Evolutionary conservation across 2,329 filamentous ascomycete genomes (phyloP).

Genomic region (Didymella exigua): DNA sequence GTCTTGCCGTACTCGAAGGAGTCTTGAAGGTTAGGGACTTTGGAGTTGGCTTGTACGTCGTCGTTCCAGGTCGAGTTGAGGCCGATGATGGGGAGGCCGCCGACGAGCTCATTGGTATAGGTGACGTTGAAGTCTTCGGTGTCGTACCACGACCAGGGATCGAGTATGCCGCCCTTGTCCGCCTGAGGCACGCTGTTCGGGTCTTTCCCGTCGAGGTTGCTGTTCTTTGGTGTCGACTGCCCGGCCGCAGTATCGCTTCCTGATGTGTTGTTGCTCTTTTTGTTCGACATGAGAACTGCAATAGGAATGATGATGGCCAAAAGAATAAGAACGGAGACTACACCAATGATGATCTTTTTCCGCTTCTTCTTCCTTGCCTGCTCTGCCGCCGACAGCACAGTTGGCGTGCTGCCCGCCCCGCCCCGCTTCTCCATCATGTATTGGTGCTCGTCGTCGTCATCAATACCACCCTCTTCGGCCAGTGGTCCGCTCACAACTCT

Average conservation of each 20-base stretch:
- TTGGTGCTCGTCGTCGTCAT: conserved; percentile 48
- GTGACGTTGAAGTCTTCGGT: conserved; percentile 93
- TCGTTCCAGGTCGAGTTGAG: conserved; percentile 87
- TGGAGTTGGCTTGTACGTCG: conserved; percentile 73
- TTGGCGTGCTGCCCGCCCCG: conserved; percentile 44
- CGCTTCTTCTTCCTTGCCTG: conserved; percentile 48
- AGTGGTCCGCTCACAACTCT: conserved; percentile 55
- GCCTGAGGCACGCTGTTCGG: conserved; percentile 55
- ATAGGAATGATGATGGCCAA: conserved; percentile 56
- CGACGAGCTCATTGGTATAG: conserved; percentile 83
- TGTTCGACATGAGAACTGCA: conserved; percentile 54
- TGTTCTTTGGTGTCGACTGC: conserved; percentile 47
- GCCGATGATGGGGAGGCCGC: conserved; percentile 89
- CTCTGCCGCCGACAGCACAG: conserved; percentile 48
- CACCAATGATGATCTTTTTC: conserved; percentile 60
- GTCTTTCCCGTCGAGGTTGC: conserved; percentile 53
- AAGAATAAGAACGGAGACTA: conserved; percentile 47
- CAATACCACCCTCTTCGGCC: conserved; percentile 53
- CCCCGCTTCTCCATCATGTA: conserved; percentile 51
- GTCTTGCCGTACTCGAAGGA: conserved; percentile 77
- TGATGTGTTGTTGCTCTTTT: conserved; percentile 37
- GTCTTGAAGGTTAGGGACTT: conserved; percentile 78
- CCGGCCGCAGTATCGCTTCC: conserved; percentile 25
- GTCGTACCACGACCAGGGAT: conserved; percentile 91
- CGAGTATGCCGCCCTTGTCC: conserved; percentile 76